These are phyloP conservation scores for Berberis vulgaris DNA, from an alignment of 164 flowering plant species.

Conservation along the genomic window DNA sequence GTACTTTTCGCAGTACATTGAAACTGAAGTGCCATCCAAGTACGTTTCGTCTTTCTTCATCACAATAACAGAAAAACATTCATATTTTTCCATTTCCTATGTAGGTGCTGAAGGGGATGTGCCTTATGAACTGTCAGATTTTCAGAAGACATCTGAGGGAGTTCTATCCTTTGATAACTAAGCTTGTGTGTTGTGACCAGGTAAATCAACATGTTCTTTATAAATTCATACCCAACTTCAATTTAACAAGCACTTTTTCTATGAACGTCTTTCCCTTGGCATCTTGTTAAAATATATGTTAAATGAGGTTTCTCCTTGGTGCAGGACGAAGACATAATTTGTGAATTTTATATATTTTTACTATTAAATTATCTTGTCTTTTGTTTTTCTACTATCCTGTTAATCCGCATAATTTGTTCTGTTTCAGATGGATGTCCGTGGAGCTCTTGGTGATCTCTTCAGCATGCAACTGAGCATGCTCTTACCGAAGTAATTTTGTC, in stretches of 20 bases:
- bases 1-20: too few relatives aligned
- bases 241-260: neutral
- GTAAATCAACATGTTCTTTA: slow-evolving; percentile 21
- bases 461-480: slow-evolving; percentile 53
- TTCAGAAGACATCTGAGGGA: slow-evolving; percentile 79
- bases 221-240: neutral
- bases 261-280: too few relatives aligned
- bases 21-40: neutral
- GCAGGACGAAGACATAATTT: too few relatives aligned
- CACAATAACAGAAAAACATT: neutral
- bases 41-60: neutral
- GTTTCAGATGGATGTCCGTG: slow-evolving; percentile 85
- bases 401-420: slow-evolving; percentile 1
- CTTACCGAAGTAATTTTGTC: slow-evolving; percentile 24
- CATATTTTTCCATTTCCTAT: neutral
- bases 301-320: neutral
- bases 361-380: too few relatives aligned
- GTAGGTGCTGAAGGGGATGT: slow-evolving; percentile 90
- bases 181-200: slow-evolving; percentile 97
- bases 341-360: too few relatives aligned
- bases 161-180: slow-evolving; percentile 87
- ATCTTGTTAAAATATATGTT: neutral
- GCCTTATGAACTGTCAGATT: slow-evolving; percentile 65
- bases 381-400: too few relatives aligned
- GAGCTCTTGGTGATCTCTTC: slow-evolving; percentile 88